Evolutionary conservation across 441 rosid species (phyloP).

Genomic region (Hura crepitans): DNA sequence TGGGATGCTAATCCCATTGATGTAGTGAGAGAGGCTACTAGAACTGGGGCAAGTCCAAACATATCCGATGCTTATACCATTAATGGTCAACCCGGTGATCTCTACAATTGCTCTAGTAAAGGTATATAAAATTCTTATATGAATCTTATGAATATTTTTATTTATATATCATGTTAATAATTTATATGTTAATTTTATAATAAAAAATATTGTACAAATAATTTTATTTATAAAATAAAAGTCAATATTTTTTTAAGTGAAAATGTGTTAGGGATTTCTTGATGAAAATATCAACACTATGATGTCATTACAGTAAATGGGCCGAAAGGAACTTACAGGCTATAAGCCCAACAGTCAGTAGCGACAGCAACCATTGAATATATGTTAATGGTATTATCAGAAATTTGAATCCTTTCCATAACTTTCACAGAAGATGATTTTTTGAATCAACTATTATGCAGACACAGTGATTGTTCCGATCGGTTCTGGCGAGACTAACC

Average conservation of each 20-base stretch:
- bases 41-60: slow-evolving; percentile 74
- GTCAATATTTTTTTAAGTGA: too few species aligned
- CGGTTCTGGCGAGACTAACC: slow-evolving; percentile 64
- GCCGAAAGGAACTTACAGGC: not conserved
- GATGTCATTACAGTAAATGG: too few species aligned
- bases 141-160: not conserved
- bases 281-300: too few species aligned
- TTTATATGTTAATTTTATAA: too few species aligned
- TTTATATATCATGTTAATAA: not conserved
- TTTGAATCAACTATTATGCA: slow-evolving; percentile 24
- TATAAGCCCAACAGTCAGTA: not conserved
- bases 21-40: slow-evolving; percentile 57
- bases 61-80: slow-evolving; percentile 80
- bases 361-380: too few species aligned
- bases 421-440: not conserved
- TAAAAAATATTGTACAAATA: too few species aligned
- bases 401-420: not conserved
- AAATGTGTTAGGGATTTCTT: too few species aligned
- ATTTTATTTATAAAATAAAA: too few species aligned
- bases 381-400: not conserved
- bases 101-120: slow-evolving; percentile 68
- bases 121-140: slow-evolving; percentile 35
- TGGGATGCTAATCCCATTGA: slow-evolving; percentile 81
- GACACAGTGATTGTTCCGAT: slow-evolving; percentile 63
- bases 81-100: slow-evolving; percentile 92